phyloP scores from a whole-genome alignment of 2,329 filamentous ascomycete species.

The Penicillium capsulatum region DNA sequence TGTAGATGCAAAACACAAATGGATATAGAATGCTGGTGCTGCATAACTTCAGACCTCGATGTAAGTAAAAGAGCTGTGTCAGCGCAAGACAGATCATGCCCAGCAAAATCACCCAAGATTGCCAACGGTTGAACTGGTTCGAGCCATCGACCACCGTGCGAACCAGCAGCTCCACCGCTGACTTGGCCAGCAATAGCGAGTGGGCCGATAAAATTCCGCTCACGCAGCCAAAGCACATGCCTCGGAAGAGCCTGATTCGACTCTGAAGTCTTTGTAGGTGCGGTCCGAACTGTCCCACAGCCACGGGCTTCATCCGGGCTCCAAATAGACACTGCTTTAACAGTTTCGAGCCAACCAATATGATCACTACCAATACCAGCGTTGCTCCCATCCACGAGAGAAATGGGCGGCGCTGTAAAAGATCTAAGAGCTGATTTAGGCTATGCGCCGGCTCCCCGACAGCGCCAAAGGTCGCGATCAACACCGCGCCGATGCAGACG shows the following conservation, averaged over 20 bases:
- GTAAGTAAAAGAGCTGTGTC: conserved; percentile 90
- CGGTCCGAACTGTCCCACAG: conserved; percentile 46
- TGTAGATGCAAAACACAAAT: conserved; percentile 97
- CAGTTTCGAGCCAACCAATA: conserved; percentile 57
- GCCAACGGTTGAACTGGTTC: conserved; percentile 94
- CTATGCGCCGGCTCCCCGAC: conserved; percentile 90
- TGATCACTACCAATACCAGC: conserved; percentile 63
- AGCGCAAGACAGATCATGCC: conserved; percentile 77
- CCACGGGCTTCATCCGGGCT: conserved; percentile 30
- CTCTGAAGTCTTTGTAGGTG: conserved; percentile 46
- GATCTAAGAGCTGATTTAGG: conserved; percentile 70
- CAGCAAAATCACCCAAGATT: conserved; percentile 87
- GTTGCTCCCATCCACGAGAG: conserved; percentile 86
- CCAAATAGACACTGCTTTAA: conserved; percentile 37
- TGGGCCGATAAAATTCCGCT: conserved; percentile 93
- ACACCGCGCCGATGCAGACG: conserved; percentile 78
- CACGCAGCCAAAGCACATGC: conserved; percentile 82
- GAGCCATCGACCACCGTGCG: conserved; percentile 76
- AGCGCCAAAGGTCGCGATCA: conserved; percentile 92
- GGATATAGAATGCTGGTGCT: conserved; percentile 95
- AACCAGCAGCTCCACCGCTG: conserved; percentile 89
- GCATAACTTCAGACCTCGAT: conserved; percentile 87
- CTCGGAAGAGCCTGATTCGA: conserved; percentile 69
- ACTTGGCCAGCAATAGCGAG: conserved; percentile 88
- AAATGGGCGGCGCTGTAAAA: conserved; percentile 72